These are phyloP conservation scores for Penicillium sp. DNA, from an alignment of 2,329 filamentous ascomycete species.

Conservation along the genomic window DNA sequence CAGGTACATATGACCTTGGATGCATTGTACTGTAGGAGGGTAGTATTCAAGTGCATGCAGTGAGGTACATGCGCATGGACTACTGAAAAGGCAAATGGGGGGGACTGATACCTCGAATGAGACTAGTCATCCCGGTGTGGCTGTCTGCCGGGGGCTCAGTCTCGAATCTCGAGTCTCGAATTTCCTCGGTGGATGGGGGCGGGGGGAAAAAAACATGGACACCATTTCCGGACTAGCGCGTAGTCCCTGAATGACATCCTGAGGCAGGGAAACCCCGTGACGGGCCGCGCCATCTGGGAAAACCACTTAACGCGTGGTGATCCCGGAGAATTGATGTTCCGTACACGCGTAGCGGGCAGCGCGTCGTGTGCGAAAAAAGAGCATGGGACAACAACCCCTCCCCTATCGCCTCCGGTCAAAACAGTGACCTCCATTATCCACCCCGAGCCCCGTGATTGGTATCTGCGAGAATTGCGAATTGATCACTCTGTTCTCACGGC, in stretches of 20 bases:
- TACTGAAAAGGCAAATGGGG: neutral
- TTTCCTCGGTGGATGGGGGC: too few species aligned
- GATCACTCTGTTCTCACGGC: constrained; percentile 12
- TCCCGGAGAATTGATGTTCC: constrained; percentile 13
- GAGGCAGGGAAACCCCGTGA: neutral
- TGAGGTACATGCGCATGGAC: too few species aligned
- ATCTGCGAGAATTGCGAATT: constrained; percentile 5
- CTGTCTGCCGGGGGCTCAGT: neutral
- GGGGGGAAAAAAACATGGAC: neutral
- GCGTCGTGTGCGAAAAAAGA: constrained; percentile 19
- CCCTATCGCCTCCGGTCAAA: neutral
- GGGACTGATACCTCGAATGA: neutral
- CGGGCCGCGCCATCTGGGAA: neutral
- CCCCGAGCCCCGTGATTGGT: neutral
- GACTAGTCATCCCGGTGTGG: neutral
- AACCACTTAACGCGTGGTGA: constrained; percentile 33
- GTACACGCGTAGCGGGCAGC: constrained; percentile 17
- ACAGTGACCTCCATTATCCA: constrained; percentile 7
- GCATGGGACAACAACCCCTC: neutral
- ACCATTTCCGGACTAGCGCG: neutral
- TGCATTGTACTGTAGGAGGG: too few species aligned
- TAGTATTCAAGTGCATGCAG: too few species aligned
- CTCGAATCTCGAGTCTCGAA: too few species aligned
- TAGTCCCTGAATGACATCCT: neutral
- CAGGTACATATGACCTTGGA: too few species aligned